These are phyloP conservation scores for Pyricularia grisea DNA, from an alignment of 2,329 filamentous ascomycete genomes.

Conservation along the genomic window DNA sequence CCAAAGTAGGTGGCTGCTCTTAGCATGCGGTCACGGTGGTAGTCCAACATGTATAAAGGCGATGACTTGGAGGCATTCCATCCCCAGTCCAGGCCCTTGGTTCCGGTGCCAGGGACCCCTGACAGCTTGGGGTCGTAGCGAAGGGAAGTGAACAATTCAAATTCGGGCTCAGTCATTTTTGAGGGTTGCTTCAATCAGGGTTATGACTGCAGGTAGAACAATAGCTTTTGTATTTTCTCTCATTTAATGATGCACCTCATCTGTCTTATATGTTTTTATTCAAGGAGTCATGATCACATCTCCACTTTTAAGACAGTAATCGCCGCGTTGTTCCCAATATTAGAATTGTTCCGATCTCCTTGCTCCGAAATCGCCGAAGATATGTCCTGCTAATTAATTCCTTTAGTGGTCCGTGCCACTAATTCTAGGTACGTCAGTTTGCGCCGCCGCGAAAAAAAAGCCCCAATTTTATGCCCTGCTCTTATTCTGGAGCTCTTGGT, in stretches of 20 bases:
- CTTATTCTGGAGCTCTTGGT: not conserved
- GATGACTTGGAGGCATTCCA: slow-evolving; percentile 46
- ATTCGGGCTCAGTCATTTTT: slow-evolving; percentile 25
- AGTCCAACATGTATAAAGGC: slow-evolving; percentile 69
- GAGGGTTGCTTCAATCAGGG: slow-evolving; percentile 14
- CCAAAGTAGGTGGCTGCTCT: slow-evolving; percentile 47
- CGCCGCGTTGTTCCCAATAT: not conserved
- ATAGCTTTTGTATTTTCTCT: not conserved
- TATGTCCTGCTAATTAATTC: not conserved
- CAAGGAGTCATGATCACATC: not conserved
- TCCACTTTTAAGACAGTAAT: not conserved
- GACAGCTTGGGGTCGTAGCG: slow-evolving; percentile 58
- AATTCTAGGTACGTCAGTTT: not conserved
- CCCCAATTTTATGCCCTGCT: not conserved
- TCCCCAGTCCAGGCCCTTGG: slow-evolving; percentile 27
- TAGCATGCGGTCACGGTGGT: slow-evolving; percentile 72
- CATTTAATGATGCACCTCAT: not conserved
- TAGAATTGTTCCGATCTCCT: not conserved
- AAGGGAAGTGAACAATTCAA: slow-evolving; percentile 61
- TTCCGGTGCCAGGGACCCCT: slow-evolving; percentile 24
- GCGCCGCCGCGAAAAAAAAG: not conserved
- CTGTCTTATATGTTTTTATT: not conserved
- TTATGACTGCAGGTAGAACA: not conserved
- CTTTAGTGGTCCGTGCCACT: not conserved
- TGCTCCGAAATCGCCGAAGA: not conserved